Evolutionary conservation across 1,284 basidiomycete genomes (phyloP), one percentile per base, ranked within the genome.

Genomic region (Boletus subluridellus): DNA sequence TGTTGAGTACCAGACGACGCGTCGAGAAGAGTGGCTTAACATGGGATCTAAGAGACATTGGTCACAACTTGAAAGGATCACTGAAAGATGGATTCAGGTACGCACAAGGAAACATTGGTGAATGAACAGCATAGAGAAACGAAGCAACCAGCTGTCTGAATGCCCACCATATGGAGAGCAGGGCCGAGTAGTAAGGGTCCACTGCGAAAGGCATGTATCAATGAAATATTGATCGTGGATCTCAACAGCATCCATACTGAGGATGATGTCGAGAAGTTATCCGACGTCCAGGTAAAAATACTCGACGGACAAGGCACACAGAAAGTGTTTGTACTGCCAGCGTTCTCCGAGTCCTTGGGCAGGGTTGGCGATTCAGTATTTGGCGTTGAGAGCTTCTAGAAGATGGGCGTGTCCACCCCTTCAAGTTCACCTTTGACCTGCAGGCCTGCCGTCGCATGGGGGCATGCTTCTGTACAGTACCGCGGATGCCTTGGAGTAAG

Each of bases 91-190:
- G 26, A 3, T n/a, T 24, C 24, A 24, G 24, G 24, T 45, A 65
- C 72, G 34, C 52, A 77, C 73, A 81, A 63, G n/a, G 76, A 76
- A 17, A 82, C 65, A 24, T 73, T 69, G n/a, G 74, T 74, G 58
- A 82, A 71, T 7, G 76, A 72, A 57, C 63, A 66, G 61, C 75
- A 76, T 58, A 83, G 49, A 17, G 76, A 61, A 45, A 75, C 65
- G 79, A 81, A 14, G 79, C 80, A 34, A 82, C 64, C 17, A 85
- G 72, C 63, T 84, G 83, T 1, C 85, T 86, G 26, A 86, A 65
- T 17, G 82, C 82, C 86, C 86, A 88, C 79, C 83, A 87, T 32
- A 81, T 77, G 10, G 83, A 85, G 1, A 87, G 77, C n/a, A 87
- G 73, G 24, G 24, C 24, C 24, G 24, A 24, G 24, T 24, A 0